Conservation (phyloP, 176 grass and related monocot species). For the Ampelocalamus luodianensis region DNA sequence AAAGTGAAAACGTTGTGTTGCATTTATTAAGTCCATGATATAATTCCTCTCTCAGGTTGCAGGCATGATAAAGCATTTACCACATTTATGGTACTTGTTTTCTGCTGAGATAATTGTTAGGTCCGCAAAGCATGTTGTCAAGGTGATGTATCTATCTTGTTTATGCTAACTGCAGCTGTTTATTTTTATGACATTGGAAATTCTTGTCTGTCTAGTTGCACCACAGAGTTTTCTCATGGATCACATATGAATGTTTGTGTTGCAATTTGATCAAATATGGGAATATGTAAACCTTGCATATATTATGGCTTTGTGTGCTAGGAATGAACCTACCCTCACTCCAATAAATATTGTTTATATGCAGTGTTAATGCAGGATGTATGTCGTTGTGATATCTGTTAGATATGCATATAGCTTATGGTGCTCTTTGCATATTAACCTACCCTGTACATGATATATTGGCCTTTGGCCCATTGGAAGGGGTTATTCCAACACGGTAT, state of each 20-base stretch:
- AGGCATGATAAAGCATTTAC: constrained; percentile 77
- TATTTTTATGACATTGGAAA: neutral
- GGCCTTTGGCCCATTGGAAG: no score
- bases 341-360: neutral
- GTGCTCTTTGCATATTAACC: no score
- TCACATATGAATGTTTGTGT: neutral
- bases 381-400: neutral
- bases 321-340: neutral
- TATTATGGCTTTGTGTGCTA: neutral
- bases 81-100: constrained; percentile 81
- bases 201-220: neutral
- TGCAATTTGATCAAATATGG: neutral
- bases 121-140: constrained; percentile 90
- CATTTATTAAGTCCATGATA: constrained; percentile 24
- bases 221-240: neutral
- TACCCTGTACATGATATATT: no score
- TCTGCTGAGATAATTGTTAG: constrained; percentile 84
- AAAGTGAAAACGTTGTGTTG: constrained; percentile 15
- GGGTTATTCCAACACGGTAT: no score
- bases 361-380: neutral
- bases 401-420: no score
- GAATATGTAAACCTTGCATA: neutral
- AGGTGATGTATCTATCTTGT: constrained; percentile 59
- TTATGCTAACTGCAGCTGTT: constrained; percentile 3
- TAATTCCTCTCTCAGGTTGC: constrained; percentile 70